Conservation (phyloP, 805 yeast genomes). For the Saccharomyces cerevisiae region DNA sequence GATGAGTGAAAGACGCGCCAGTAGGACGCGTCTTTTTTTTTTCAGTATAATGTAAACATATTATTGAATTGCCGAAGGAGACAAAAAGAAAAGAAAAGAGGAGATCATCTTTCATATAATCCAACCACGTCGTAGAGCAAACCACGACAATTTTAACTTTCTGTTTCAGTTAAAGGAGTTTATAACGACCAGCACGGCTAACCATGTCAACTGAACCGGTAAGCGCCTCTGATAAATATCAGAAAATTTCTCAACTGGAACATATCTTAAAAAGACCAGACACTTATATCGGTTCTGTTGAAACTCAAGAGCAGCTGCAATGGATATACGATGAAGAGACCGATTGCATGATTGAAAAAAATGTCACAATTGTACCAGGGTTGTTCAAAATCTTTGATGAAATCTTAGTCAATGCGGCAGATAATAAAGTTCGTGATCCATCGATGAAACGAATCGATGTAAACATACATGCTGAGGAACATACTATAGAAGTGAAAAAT, state of each 20-base stretch:
- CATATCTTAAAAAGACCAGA: conserved; percentile 97
- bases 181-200: not conserved
- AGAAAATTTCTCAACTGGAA: conserved; percentile 87
- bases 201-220: conserved; percentile 23
- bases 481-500: conserved; percentile 71
- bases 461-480: conserved; percentile 65
- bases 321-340: conserved; percentile 76
- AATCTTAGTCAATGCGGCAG: conserved; percentile 95
- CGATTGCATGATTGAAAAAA: conserved; percentile 48
- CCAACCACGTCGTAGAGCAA: not conserved
- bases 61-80: not conserved
- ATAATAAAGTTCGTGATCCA: conserved; percentile 92
- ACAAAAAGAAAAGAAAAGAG: not conserved
- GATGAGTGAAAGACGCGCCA: not conserved
- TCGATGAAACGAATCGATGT: conserved; percentile 80
- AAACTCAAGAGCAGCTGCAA: conserved; percentile 65
- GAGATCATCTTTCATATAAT: not conserved
- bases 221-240: conserved; percentile 67
- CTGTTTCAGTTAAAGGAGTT: not conserved
- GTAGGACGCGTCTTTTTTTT: not conserved
- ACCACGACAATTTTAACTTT: not conserved
- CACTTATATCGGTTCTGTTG: conserved; percentile 93
- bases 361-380: conserved; percentile 86
- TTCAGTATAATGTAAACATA: not conserved
- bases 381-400: conserved; percentile 94